Conservation (phyloP, 208 protist genomes). For the Wallacemonas rigidus region DNA sequence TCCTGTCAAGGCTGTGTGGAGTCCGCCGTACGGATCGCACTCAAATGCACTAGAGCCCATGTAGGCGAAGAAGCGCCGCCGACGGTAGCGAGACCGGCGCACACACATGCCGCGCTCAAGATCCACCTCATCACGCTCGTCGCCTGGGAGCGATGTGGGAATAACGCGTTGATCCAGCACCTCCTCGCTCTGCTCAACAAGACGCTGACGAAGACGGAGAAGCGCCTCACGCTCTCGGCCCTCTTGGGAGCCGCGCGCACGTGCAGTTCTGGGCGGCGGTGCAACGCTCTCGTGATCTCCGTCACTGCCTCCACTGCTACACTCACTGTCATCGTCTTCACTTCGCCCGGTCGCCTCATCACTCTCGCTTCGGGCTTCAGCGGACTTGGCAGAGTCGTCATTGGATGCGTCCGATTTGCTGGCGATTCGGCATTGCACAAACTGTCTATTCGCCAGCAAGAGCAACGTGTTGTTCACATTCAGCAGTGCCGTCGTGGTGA, state of each 20-base stretch:
- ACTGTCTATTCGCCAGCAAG: slow-evolving; percentile 66
- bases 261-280: neutral
- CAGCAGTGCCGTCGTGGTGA: slow-evolving; percentile 26
- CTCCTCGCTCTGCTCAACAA: slow-evolving; percentile 26
- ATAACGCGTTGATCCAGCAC: slow-evolving; percentile 35
- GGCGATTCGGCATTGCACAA: slow-evolving; percentile 79
- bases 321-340: slow-evolving; percentile 5
- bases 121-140: slow-evolving; percentile 25
- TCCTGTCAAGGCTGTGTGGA: slow-evolving; percentile 2
- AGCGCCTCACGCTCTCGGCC: slow-evolving; percentile 13
- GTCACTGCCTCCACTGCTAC: slow-evolving; percentile 15
- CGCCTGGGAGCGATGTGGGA: slow-evolving; percentile 15
- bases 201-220: slow-evolving; percentile 19
- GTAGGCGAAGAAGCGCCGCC: slow-evolving; percentile 45
- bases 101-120: slow-evolving; percentile 18
- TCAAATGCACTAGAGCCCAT: slow-evolving; percentile 59
- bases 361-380: slow-evolving; percentile 14
- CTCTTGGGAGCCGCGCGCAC: slow-evolving; percentile 16
- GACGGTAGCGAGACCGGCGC: slow-evolving; percentile 29
- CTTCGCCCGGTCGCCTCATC: slow-evolving; percentile 15
- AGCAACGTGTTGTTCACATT: slow-evolving; percentile 67
- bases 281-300: neutral
- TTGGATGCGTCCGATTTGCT: slow-evolving; percentile 31
- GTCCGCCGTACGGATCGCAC: slow-evolving; percentile 48
- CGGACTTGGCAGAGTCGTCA: slow-evolving; percentile 7